Conservation (phyloP, 176 grass and related monocot species). For the Otatea glauca region DNA sequence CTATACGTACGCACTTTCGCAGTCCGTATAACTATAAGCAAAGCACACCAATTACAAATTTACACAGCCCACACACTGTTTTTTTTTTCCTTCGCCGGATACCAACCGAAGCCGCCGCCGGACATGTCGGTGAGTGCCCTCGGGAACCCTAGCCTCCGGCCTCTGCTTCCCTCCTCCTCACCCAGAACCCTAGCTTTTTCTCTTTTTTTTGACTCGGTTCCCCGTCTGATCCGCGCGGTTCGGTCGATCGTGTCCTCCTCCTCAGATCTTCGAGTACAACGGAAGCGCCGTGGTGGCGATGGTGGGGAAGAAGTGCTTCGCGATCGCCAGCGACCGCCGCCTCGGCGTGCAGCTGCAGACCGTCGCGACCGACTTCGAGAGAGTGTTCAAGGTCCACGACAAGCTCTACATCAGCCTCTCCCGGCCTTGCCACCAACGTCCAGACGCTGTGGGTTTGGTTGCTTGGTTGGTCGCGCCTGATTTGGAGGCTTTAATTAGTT, state of each 20-base stretch:
- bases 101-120: slow-evolving; percentile 20
- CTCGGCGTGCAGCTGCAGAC: background rate
- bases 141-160: too few species aligned
- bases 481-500: background rate
- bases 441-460: background rate
- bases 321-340: background rate
- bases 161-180: background rate
- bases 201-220: background rate
- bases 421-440: background rate
- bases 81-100: slow-evolving; percentile 6
- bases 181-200: slow-evolving; percentile 8
- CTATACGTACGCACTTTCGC: background rate
- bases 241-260: background rate
- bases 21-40: background rate
- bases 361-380: background rate
- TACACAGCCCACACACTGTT: background rate
- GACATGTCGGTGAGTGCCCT: slow-evolving; percentile 66
- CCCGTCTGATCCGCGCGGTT: slow-evolving; percentile 8
- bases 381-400: background rate
- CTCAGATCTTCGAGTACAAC: background rate
- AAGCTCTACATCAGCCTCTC: background rate
- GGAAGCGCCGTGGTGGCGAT: background rate
- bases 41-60: background rate
- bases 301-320: background rate
- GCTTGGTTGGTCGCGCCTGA: too few species aligned